A percentile compares a stretch with the other conserved stretches of the same genome.
phyloP scores from a whole-genome alignment of 352 stramenopile species.

The Phytophthora hibernalis region DNA sequence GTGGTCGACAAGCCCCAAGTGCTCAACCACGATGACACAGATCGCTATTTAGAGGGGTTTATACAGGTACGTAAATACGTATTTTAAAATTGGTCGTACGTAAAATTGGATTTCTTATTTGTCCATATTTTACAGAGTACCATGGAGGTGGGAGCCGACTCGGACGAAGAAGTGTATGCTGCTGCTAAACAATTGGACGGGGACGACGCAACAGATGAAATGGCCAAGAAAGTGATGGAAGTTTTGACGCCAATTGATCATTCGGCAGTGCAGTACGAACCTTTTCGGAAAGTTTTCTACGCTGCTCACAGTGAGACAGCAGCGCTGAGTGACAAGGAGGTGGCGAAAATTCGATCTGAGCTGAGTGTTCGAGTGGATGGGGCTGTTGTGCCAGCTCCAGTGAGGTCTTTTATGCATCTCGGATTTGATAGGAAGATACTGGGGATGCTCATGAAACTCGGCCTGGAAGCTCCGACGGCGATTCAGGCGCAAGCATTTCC shows the following conservation, averaged over 20 bases:
- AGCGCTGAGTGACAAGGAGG: slow-evolving; percentile 41
- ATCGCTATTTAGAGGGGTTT: slow-evolving; percentile 43
- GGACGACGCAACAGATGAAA: slow-evolving; percentile 36
- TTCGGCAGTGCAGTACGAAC: slow-evolving; percentile 72
- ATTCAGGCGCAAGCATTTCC: slow-evolving; percentile 89
- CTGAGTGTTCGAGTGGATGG: slow-evolving; percentile 63
- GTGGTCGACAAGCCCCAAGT: slow-evolving; percentile 50
- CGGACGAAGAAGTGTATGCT: slow-evolving; percentile 83
- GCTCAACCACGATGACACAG: slow-evolving; percentile 43
- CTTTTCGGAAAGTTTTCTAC: slow-evolving; percentile 88
- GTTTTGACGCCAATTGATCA: slow-evolving; percentile 78
- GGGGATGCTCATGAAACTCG: slow-evolving; percentile 69
- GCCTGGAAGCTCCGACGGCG: slow-evolving; percentile 76
- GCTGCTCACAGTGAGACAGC: slow-evolving; percentile 50
- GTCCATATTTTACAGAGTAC: slow-evolving; percentile 35
- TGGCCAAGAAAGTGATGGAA: slow-evolving; percentile 74
- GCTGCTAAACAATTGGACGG: slow-evolving; percentile 57
- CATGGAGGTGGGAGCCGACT: slow-evolving; percentile 55
- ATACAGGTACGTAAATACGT: slow-evolving; percentile 32
- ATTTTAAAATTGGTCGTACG: too few species aligned
- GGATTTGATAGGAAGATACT: slow-evolving; percentile 77
- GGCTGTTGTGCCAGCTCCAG: slow-evolving; percentile 54
- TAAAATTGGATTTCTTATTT: slow-evolving; percentile 8
- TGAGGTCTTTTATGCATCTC: slow-evolving; percentile 81
- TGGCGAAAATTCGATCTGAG: slow-evolving; percentile 53